Evolutionary conservation across 2,329 filamentous ascomycete genomes (phyloP).

Genomic region (Diaporthe ampelina): DNA sequence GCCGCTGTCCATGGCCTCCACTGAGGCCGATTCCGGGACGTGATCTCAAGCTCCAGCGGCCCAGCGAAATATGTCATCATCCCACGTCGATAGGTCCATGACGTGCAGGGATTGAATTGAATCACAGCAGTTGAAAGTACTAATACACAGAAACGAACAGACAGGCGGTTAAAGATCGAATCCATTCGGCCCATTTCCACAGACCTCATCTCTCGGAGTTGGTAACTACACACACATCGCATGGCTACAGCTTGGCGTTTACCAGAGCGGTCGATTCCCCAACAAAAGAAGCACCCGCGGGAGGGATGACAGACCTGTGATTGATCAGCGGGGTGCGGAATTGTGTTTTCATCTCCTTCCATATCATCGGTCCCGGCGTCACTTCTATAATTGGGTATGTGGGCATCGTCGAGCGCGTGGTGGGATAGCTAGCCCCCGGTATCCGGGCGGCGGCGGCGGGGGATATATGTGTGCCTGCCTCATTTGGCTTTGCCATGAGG

Average conservation of each 20-base stretch:
- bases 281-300: neutral
- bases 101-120: no score
- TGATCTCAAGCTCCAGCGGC: neutral
- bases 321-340: neutral
- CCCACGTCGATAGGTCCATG: neutral
- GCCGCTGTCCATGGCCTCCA: conserved; percentile 34
- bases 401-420: neutral
- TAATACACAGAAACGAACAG: neutral
- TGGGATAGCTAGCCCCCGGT: no score
- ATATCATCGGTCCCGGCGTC: neutral
- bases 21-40: neutral
- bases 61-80: neutral
- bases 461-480: neutral
- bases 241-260: conserved; percentile 13
- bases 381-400: neutral
- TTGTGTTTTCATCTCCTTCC: neutral
- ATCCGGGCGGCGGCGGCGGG: neutral
- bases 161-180: neutral
- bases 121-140: neutral
- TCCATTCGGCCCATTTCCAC: neutral
- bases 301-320: neutral
- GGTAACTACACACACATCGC: conserved; percentile 17
- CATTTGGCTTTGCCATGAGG: neutral
- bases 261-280: neutral
- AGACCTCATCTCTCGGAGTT: conserved; percentile 10